Evolutionary conservation across 257 asterid genomes (phyloP), one percentile per base, ranked within the genome.

Genomic region (Parsonsia alboflavescens): DNA sequence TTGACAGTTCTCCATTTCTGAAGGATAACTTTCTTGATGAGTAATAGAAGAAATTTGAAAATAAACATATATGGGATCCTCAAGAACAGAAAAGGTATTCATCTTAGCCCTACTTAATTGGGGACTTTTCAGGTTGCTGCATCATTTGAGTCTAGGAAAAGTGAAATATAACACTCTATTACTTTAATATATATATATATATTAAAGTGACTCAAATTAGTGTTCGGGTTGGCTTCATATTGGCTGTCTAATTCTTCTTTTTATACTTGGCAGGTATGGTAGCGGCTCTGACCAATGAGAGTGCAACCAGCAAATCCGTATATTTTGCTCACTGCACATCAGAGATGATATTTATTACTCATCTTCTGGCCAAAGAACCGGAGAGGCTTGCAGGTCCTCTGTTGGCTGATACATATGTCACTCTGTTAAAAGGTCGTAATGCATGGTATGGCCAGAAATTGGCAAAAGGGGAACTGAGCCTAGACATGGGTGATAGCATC

Each of bases 391-490:
- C 98, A 6, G 97, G 98, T 75, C 98, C 98, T 22, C 79, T 92
- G 88, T 89, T 92, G 63, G 98, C 97, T 19, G 98, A 92, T 71
- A 92, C 97, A n/a, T 92, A 92, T 11, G 98, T 92, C 58, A 92
- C 98, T 13, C 75, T 92, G 68, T 76, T 92, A 82, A 92, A 92
- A 85, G 98, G 97, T 65, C 97, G 98, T 48, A 92, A 92, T 58
- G 81, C 98, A 6, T 92, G 98, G 98, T 92, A 92, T 19, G 98
- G 98, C 9, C 97, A 92, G 79, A 92, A 88, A 92, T 83, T 92
- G 46, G 98, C 98, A 30, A 89, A 79, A 76, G 90, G 93, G 42
- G 89, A 90, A 68, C 82, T 92, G 63, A 90, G 89, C 84, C 86
- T 88, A 8, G 97, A 90, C 70, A 81, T 92, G 88, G 98, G 98